Percentiles rank a stretch among this genome's conserved stretches.
These are phyloP conservation scores for Thermomyces lanuginosus DNA, from an alignment of 2,329 filamentous ascomycete species.

Conservation along the genomic window DNA sequence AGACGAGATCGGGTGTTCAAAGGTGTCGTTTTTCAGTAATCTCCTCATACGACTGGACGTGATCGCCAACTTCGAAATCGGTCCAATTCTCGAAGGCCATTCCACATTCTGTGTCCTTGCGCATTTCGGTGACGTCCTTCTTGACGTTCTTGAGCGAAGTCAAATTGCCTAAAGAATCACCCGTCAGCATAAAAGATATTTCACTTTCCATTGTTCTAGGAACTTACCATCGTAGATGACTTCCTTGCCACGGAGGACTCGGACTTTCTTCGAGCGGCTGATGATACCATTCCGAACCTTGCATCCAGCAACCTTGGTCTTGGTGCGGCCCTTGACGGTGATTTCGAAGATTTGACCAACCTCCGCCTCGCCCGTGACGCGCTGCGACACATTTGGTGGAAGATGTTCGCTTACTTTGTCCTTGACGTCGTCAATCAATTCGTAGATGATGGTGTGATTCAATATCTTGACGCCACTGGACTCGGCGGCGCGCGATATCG, in stretches of 20 bases:
- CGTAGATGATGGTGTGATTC: slow-evolving; percentile 55
- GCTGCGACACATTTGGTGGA: slow-evolving; percentile 46
- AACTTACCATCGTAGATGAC: slow-evolving; percentile 60
- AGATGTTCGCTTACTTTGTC: slow-evolving; percentile 53
- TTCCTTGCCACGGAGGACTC: slow-evolving; percentile 54
- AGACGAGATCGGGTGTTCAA: too few relatives aligned
- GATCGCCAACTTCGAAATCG: slow-evolving; percentile 63
- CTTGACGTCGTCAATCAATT: slow-evolving; percentile 33
- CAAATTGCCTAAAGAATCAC: slow-evolving; percentile 45
- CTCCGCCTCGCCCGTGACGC: slow-evolving; percentile 76
- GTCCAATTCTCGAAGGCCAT: slow-evolving; percentile 69
- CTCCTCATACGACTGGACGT: slow-evolving; percentile 77
- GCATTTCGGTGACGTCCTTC: slow-evolving; percentile 78
- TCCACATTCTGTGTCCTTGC: slow-evolving; percentile 86
- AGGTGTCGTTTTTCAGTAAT: slow-evolving; percentile 50
- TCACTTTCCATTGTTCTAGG: background rate
- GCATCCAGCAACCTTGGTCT: slow-evolving; percentile 67
- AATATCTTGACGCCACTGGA: slow-evolving; percentile 58
- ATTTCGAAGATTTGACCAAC: slow-evolving; percentile 72
- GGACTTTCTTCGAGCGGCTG: slow-evolving; percentile 45
- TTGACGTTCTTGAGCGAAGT: slow-evolving; percentile 78
- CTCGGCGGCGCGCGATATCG: slow-evolving; percentile 55
- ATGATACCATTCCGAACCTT: slow-evolving; percentile 70
- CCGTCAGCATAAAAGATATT: slow-evolving; percentile 3
- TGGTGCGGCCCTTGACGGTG: slow-evolving; percentile 54